These are phyloP conservation scores for Blastobotrys illinoisensis DNA, from an alignment of 1,139 yeast species.

Conservation along the genomic window DNA sequence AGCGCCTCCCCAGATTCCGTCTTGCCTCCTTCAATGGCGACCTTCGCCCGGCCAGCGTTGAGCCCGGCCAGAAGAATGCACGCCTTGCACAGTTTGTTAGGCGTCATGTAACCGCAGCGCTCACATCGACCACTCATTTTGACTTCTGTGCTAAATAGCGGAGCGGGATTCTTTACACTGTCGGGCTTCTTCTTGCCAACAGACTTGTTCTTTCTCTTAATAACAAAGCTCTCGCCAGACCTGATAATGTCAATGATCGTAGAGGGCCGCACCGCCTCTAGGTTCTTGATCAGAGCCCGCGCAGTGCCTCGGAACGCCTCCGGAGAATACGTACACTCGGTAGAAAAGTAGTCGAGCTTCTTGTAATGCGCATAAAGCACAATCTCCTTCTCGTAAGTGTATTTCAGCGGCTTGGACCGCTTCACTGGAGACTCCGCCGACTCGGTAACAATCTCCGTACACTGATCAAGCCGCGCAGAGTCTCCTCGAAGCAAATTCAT, in stretches of 20 bases:
- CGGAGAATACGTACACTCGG: slow-evolving; percentile 97
- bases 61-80: slow-evolving; percentile 83
- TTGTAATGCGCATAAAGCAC: slow-evolving; percentile 96
- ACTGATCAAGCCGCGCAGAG: slow-evolving; percentile 81
- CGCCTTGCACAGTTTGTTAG: slow-evolving; percentile 87
- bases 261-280: slow-evolving; percentile 87
- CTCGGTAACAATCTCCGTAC: slow-evolving; percentile 83
- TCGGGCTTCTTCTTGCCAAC: neutral
- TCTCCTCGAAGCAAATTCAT: slow-evolving; percentile 97
- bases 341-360: slow-evolving; percentile 89
- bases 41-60: slow-evolving; percentile 56
- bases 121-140: slow-evolving; percentile 47
- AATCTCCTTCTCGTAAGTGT: slow-evolving; percentile 93
- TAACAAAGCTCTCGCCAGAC: slow-evolving; percentile 82
- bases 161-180: slow-evolving; percentile 9
- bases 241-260: slow-evolving; percentile 91
- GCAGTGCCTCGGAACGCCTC: slow-evolving; percentile 99
- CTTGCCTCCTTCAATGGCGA: slow-evolving; percentile 37
- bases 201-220: slow-evolving; percentile 35
- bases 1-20: slow-evolving; percentile 57
- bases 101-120: slow-evolving; percentile 86
- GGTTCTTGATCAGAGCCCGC: slow-evolving; percentile 78
- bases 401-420: slow-evolving; percentile 93
- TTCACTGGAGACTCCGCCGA: slow-evolving; percentile 52
- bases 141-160: slow-evolving; percentile 8